A percentile compares a stretch with the other conserved stretches of the same genome.
Conservation (phyloP, 441 rosid genomes). For the Aleurites moluccanus region DNA sequence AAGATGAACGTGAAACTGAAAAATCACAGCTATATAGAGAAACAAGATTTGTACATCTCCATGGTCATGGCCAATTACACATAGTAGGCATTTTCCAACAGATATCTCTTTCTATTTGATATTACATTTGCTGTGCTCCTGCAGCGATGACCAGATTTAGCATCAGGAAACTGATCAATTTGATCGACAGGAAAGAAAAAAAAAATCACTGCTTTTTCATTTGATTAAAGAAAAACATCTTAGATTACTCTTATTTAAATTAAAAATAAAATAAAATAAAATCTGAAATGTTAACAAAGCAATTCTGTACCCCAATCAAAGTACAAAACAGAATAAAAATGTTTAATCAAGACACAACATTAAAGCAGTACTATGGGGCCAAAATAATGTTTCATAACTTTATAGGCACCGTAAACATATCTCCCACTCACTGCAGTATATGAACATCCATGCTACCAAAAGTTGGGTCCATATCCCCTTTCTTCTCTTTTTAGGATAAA, state of each 20-base stretch:
- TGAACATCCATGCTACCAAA: background rate
- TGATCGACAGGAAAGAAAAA: background rate
- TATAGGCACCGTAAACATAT: background rate
- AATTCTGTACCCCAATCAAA: background rate
- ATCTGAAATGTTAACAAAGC: background rate
- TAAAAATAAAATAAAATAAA: too few relatives aligned
- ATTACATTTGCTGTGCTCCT: background rate
- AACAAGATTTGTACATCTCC: background rate
- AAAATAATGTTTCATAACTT: background rate
- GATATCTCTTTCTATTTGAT: background rate
- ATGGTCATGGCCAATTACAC: background rate
- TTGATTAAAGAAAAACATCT: background rate
- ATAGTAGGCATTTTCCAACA: background rate
- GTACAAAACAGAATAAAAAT: background rate
- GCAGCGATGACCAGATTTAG: background rate
- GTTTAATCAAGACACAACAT: background rate
- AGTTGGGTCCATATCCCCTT: background rate
- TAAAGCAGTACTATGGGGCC: background rate
- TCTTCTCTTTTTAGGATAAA: background rate
- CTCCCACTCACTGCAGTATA: background rate
- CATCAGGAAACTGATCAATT: conserved; percentile 3
- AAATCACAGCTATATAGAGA: background rate
- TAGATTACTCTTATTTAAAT: too few relatives aligned
- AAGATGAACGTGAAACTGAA: background rate
- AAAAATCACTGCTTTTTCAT: background rate